A percentile compares a stretch with the other conserved stretches of the same genome.
Evolutionary conservation across 768 basidiomycete species (phyloP).

Genomic region (Infundibulicybe gibba): DNA sequence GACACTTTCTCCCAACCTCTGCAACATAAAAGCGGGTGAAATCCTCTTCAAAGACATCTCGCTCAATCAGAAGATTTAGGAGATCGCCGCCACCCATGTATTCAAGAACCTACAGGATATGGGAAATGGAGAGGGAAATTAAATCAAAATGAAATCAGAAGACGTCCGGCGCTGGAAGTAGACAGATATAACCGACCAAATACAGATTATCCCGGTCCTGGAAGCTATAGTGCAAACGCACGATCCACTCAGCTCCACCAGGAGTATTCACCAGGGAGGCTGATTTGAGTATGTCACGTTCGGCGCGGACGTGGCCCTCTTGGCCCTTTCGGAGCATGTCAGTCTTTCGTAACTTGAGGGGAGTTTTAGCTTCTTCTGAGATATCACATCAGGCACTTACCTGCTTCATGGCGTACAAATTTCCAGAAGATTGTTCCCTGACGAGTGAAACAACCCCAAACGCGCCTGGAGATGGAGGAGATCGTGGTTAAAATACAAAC

Average conservation of each 20-base stretch:
- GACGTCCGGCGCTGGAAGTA: constrained; percentile 11
- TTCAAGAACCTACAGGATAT: constrained; percentile 65
- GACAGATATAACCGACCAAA: constrained; percentile 63
- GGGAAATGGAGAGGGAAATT: constrained; percentile 29
- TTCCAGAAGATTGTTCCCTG: constrained; percentile 72
- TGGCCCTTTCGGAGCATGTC: constrained; percentile 97
- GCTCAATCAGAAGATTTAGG: constrained; percentile 91
- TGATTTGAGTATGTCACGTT: constrained; percentile 90
- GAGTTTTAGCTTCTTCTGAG: constrained; percentile 8
- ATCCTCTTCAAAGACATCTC: constrained; percentile 86
- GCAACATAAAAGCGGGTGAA: constrained; percentile 94
- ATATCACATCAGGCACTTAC: constrained; percentile 31
- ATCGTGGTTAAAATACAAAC: constrained; percentile 3
- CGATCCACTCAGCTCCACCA: constrained; percentile 87
- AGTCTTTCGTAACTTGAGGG: constrained; percentile 68
- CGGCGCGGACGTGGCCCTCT: constrained; percentile 95
- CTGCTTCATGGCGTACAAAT: constrained; percentile 96
- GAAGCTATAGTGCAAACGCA: constrained; percentile 89
- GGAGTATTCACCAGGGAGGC: constrained; percentile 78
- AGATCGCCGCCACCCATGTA: constrained; percentile 98
- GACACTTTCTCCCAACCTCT: constrained; percentile 54
- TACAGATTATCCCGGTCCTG: constrained; percentile 95
- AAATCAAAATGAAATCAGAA: constrained; percentile 52
- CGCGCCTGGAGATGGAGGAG: constrained; percentile 55
- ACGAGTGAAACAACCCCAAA: constrained; percentile 97